phyloP scores from a whole-genome alignment of 2,329 filamentous ascomycete genomes.

The Calonectria crousiana region DNA sequence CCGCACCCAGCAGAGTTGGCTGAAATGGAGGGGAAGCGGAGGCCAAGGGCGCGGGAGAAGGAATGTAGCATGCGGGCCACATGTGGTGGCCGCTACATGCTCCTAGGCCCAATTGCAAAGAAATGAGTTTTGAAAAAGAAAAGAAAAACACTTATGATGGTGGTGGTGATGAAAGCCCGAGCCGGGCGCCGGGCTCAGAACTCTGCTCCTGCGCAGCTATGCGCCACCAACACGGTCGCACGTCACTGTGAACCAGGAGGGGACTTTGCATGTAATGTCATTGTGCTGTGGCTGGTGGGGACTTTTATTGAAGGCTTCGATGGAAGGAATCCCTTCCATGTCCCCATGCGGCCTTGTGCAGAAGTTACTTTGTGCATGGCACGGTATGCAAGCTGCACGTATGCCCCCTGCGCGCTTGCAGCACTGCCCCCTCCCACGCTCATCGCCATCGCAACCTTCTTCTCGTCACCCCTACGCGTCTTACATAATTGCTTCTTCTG shows the following conservation, averaged over 20 bases:
- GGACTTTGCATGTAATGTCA: neutral
- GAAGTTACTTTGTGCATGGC: constrained; percentile 11
- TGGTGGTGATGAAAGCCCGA: neutral
- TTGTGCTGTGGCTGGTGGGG: constrained; percentile 13
- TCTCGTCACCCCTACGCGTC: neutral
- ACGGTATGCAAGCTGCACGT: constrained; percentile 5
- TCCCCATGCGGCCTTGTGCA: neutral
- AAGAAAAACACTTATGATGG: neutral
- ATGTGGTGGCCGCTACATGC: neutral
- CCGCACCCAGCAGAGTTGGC: neutral
- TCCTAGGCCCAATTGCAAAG: neutral
- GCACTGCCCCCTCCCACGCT: constrained; percentile 10
- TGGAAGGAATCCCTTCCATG: constrained; percentile 20
- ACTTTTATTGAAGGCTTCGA: constrained; percentile 14
- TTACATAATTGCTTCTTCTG: neutral
- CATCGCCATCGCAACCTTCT: constrained; percentile 9
- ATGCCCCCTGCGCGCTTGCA: constrained; percentile 4
- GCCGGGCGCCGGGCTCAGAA: neutral
- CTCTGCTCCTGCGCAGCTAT: neutral
- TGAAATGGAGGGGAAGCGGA: neutral
- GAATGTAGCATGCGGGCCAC: neutral
- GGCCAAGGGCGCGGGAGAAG: neutral
- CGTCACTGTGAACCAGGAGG: neutral
- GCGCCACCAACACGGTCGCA: constrained; percentile 12
- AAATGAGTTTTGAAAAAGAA: neutral